Evolutionary conservation across 352 stramenopile genomes (phyloP).

Genomic region (Blastocystis sp.): DNA sequence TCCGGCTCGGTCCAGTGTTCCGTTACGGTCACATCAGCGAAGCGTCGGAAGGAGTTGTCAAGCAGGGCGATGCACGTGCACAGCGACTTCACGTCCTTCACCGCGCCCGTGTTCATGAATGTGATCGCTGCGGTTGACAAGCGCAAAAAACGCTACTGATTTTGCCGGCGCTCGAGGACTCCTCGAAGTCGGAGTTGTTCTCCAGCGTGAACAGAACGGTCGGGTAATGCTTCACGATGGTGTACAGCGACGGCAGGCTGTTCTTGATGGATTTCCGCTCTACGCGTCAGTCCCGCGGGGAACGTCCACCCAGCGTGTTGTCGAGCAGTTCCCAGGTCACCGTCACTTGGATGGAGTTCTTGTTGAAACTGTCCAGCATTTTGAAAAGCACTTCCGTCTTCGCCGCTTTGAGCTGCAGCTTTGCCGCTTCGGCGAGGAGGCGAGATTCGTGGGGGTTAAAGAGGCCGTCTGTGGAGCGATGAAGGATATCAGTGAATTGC

Average conservation of each 20-base stretch:
- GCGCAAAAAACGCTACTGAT: constrained; percentile 13
- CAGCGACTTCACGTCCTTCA: constrained; percentile 35
- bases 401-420: constrained; percentile 62
- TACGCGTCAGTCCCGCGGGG: neutral
- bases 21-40: constrained; percentile 41
- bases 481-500: constrained; percentile 40
- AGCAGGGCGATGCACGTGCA: constrained; percentile 48
- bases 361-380: constrained; percentile 68
- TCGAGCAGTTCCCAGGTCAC: constrained; percentile 40
- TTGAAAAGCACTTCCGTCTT: constrained; percentile 64
- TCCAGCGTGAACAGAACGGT: constrained; percentile 57
- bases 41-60: constrained; percentile 65
- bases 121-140: constrained; percentile 37
- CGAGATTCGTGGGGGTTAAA: neutral
- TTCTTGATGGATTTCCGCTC: constrained; percentile 31
- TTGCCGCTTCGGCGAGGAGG: constrained; percentile 34
- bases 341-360: constrained; percentile 63
- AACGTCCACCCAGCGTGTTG: constrained; percentile 21
- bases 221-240: constrained; percentile 47
- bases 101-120: constrained; percentile 57
- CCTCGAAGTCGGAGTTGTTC: constrained; percentile 62
- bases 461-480: neutral
- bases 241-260: constrained; percentile 44
- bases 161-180: constrained; percentile 23
- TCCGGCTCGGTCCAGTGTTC: constrained; percentile 62